Evolutionary conservation across 2,329 filamentous ascomycete genomes (phyloP).

Genomic region (Pseudopyrenochaeta lycopersici): DNA sequence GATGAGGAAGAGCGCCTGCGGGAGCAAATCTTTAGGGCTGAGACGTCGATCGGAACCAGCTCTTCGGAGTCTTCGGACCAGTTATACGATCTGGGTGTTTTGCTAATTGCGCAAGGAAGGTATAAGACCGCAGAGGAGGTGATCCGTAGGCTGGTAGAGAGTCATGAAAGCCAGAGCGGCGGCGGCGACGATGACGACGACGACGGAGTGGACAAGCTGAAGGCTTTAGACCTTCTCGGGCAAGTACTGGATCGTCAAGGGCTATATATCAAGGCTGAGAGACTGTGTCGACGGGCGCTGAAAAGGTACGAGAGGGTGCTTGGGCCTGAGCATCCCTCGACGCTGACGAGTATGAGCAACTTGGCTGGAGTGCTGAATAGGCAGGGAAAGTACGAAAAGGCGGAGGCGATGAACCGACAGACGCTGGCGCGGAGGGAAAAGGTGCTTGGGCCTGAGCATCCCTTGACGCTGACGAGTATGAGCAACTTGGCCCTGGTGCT

Average conservation of each 20-base stretch:
- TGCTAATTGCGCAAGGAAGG: constrained; percentile 25
- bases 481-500: too few relatives aligned
- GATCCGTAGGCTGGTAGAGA: constrained; percentile 20
- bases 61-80: constrained; percentile 7
- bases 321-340: too few relatives aligned
- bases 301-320: not conserved
- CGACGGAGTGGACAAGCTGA: constrained; percentile 7
- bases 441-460: too few relatives aligned
- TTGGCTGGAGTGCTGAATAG: too few relatives aligned
- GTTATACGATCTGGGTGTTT: constrained; percentile 11
- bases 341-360: too few relatives aligned
- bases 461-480: too few relatives aligned
- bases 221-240: constrained; percentile 19
- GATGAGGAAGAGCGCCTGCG: constrained; percentile 18
- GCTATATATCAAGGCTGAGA: constrained; percentile 19
- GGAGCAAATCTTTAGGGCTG: constrained; percentile 15
- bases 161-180: too few relatives aligned
- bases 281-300: constrained; percentile 6
- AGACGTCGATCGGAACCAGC: constrained; percentile 4
- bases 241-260: constrained; percentile 15
- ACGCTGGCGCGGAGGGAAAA: too few relatives aligned
- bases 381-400: too few relatives aligned
- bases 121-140: constrained; percentile 24
- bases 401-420: too few relatives aligned
- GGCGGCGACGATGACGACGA: constrained; percentile 2